A percentile compares a stretch with the other conserved stretches of the same genome.
phyloP scores from a whole-genome alignment of 2,329 filamentous ascomycete species.

The Aspergillus cejpii region DNA sequence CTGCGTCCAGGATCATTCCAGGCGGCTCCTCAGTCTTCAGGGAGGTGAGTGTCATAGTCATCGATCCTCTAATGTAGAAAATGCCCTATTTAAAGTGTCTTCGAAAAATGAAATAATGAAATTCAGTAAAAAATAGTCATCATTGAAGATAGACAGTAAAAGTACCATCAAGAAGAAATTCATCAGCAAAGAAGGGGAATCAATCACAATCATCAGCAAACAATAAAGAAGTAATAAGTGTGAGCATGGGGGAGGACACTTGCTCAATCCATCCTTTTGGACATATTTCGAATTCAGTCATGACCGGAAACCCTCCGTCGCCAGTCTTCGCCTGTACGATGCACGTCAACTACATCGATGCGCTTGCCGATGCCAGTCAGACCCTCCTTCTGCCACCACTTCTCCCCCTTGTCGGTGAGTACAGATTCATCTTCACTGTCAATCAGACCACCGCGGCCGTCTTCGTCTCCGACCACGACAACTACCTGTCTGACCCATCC shows the following conservation, averaged over 20 bases:
- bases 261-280: neutral
- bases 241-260: neutral
- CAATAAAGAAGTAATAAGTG: neutral
- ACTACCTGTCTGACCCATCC: constrained; percentile 56
- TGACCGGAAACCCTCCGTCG: constrained; percentile 64
- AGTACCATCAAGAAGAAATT: neutral
- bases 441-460: constrained; percentile 65
- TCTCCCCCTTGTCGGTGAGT: constrained; percentile 34
- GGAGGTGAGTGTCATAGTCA: neutral
- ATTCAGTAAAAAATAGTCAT: neutral
- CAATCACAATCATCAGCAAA: constrained; percentile 2
- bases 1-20: neutral
- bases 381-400: constrained; percentile 62
- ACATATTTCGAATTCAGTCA: constrained; percentile 32
- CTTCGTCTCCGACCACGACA: constrained; percentile 52
- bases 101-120: neutral
- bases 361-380: constrained; percentile 80
- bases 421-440: constrained; percentile 63
- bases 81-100: neutral
- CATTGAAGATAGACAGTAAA: neutral
- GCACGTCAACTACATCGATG: constrained; percentile 78
- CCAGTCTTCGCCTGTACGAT: constrained; percentile 82
- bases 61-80: neutral
- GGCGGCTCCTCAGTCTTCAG: neutral
- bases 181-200: neutral